Base-by-base conservation (phyloP, 2,329 filamentous ascomycete genomes). In the Grosmannia clavigera region DNA sequence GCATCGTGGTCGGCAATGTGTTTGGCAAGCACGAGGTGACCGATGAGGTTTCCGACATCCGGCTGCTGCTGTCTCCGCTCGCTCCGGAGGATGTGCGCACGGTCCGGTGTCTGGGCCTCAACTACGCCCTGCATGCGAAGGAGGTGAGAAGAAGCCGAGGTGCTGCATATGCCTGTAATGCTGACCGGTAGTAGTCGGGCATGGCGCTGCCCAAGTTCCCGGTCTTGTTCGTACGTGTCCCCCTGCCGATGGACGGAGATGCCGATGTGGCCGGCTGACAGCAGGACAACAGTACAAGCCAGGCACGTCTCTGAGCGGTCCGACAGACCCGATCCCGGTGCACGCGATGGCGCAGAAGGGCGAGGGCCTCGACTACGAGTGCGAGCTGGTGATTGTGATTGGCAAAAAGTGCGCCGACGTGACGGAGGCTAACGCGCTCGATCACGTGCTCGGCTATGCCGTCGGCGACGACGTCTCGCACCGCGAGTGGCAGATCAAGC, bases 391-490 rank as follows among this genome's bases (percentile, higher is more conserved):
- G 16, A 77, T 83, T 46, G 76, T 92, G 10, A 89, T 92, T 63
- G 86, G 86, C 29, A 86, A 84, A 70, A 74, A 80, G 62, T 86
- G 83, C 62, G 72, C 75, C 52, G 79, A 90, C 68, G 83, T 92
- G 14, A 70, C 82, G 1, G 85, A 88, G 71, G 75, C 76, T 1
- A 71, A 81, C 27, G 88, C 88, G 0, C 74, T 91, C n/a, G 75
- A 85, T 58, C 85, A 88, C 67, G 85, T 92, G 3, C 75, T 90
- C 2, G 88, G 88, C 5, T 92, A 91, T 68, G 78, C 84, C 2
- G 80, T 88, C 40, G 86, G 87, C 59, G 88, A 92, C 71, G 88
- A 92, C 69, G 81, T 92, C n/a, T 89, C 85, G 12, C 87, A 90
- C 72, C 82, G 88, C 50, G 86, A 89, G 64, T 91, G 86, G 85